phyloP scores from a whole-genome alignment of 164 flowering plant genomes.

The Nymphaea thermarum region DNA sequence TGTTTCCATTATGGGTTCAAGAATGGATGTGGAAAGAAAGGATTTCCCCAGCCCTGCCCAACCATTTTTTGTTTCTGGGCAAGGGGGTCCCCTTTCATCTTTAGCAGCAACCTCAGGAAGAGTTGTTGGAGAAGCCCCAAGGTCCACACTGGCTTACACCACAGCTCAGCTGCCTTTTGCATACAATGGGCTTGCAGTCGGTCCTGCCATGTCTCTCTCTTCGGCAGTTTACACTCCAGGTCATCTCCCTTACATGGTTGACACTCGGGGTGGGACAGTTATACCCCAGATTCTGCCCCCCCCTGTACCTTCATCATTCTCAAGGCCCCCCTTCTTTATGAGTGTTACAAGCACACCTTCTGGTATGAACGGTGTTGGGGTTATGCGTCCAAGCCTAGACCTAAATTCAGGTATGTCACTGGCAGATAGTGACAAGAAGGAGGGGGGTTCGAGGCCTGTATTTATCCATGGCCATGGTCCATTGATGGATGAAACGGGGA shows the following conservation, averaged over 20 bases:
- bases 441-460: constrained; percentile 22
- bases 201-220: constrained; percentile 21
- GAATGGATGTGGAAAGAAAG: constrained; percentile 38
- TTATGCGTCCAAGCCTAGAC: constrained; percentile 34
- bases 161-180: constrained; percentile 30
- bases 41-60: constrained; percentile 23
- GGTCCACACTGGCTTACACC: constrained; percentile 22
- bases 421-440: constrained; percentile 25
- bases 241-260: constrained; percentile 49
- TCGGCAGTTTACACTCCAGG: constrained; percentile 32
- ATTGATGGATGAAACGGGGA: constrained; percentile 36
- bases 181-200: constrained; percentile 20
- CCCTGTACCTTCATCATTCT: constrained; percentile 24
- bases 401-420: constrained; percentile 37
- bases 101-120: constrained; percentile 20
- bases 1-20: constrained; percentile 64
- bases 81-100: constrained; percentile 18
- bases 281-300: constrained; percentile 44
- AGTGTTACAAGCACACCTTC: constrained; percentile 25
- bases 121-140: constrained; percentile 15
- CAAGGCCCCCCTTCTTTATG: constrained; percentile 38
- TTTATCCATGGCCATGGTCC: constrained; percentile 28
- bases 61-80: constrained; percentile 31
- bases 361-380: constrained; percentile 27
- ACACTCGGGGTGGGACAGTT: constrained; percentile 51